phyloP scores from a whole-genome alignment of 371 early-diverging fungal species.

The Mortierella sp. region DNA sequence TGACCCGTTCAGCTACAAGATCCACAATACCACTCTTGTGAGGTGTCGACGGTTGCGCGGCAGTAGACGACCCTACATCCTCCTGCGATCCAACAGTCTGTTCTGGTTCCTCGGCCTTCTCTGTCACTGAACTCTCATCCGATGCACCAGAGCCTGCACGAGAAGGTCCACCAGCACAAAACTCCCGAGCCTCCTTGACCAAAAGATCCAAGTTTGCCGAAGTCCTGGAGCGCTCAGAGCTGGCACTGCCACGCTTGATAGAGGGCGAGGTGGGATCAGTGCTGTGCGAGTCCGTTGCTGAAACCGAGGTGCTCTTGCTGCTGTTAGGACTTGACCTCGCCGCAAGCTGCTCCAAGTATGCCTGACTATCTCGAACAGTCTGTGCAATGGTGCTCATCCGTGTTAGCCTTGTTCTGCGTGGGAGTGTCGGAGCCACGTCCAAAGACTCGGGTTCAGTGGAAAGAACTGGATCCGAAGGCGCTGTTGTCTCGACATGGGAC shows the following conservation, averaged over 20 bases:
- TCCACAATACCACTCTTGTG: constrained; percentile 33
- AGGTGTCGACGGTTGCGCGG: background rate
- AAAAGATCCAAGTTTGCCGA: constrained; percentile 14
- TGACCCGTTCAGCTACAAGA: constrained; percentile 42
- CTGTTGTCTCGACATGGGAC: background rate
- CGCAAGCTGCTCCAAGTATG: constrained; percentile 24
- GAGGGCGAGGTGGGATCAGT: background rate
- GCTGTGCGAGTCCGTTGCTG: background rate
- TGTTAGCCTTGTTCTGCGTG: constrained; percentile 25
- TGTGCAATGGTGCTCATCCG: constrained; percentile 35
- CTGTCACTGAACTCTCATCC: background rate
- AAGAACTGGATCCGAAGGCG: background rate
- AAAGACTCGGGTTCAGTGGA: background rate
- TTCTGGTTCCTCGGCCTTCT: background rate
- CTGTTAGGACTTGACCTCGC: constrained; percentile 11
- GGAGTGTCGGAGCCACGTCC: constrained; percentile 7
- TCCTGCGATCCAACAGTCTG: background rate
- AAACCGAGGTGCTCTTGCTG: background rate
- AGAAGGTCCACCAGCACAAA: constrained; percentile 25
- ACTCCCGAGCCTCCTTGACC: constrained; percentile 50
- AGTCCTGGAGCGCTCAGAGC: background rate
- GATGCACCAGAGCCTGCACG: background rate
- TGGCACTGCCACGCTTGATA: background rate
- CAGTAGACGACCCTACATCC: background rate
- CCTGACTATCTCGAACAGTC: constrained; percentile 42